Evolutionary conservation across 1,139 yeast genomes (phyloP).

Genomic region (Ogataea hybrid): DNA sequence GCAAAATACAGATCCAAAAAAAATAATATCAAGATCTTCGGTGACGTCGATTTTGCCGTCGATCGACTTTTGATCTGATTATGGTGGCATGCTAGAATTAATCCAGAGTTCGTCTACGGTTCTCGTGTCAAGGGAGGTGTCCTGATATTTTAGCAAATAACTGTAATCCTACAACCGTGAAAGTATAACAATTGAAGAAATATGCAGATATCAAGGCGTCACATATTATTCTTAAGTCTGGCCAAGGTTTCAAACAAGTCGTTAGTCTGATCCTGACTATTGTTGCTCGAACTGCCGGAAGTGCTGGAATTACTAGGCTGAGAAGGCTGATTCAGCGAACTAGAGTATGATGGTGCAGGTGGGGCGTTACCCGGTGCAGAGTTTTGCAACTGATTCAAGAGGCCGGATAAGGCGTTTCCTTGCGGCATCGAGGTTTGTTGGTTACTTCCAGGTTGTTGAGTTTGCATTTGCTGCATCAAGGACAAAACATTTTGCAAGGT

Average conservation of each 20-base stretch:
- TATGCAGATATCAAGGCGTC: constrained; percentile 11
- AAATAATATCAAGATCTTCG: not conserved
- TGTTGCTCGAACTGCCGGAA: constrained; percentile 3
- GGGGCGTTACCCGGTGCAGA: constrained; percentile 21
- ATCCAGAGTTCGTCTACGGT: not conserved
- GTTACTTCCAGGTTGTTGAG: constrained; percentile 25
- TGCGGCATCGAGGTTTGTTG: constrained; percentile 20
- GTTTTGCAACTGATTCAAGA: constrained; percentile 25
- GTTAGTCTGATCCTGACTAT: constrained; percentile 24
- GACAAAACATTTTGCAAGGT: constrained; percentile 49
- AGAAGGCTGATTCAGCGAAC: constrained; percentile 10
- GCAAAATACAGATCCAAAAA: constrained; percentile 4
- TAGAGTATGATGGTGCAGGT: constrained; percentile 18
- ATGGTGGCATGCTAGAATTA: not conserved
- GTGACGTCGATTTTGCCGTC: constrained; percentile 4
- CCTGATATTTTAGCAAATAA: not conserved
- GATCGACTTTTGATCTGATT: constrained; percentile 1
- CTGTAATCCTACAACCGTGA: not conserved
- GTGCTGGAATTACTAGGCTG: constrained; percentile 13
- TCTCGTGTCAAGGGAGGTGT: not conserved
- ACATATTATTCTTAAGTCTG: constrained; percentile 35
- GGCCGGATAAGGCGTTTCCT: constrained; percentile 20
- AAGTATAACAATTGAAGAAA: not conserved
- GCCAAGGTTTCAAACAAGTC: constrained; percentile 35
- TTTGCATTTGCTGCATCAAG: constrained; percentile 37